phyloP scores from a whole-genome alignment of 2,329 filamentous ascomycete genomes.

The Emergomyces orientalis region DNA sequence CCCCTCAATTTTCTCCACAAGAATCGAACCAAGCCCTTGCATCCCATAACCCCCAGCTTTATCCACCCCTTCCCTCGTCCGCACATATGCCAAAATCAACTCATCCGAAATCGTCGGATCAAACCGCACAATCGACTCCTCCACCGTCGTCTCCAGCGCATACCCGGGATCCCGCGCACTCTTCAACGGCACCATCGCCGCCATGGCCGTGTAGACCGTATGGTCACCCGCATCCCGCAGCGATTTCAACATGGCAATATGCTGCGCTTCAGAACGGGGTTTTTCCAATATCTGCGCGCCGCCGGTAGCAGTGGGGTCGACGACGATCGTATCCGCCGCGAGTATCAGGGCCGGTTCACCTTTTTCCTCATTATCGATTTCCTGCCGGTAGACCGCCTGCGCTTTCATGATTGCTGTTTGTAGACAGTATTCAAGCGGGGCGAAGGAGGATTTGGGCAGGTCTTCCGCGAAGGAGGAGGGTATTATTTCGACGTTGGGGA shows the following conservation, averaged over 20 bases:
- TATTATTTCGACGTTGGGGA: conserved; percentile 71
- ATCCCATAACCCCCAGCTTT: conserved; percentile 95
- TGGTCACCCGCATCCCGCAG: conserved; percentile 69
- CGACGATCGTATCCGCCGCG: conserved; percentile 83
- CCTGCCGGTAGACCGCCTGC: conserved; percentile 57
- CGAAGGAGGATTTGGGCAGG: conserved; percentile 62
- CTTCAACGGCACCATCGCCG: conserved; percentile 69
- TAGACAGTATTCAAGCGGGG: conserved; percentile 83
- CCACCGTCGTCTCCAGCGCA: conserved; percentile 66
- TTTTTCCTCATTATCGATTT: conserved; percentile 46
- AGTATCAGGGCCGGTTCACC: conserved; percentile 78
- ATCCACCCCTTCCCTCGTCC: conserved; percentile 81
- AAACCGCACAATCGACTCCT: conserved; percentile 89
- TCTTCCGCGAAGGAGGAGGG: conserved; percentile 80
- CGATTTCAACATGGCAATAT: conserved; percentile 72
- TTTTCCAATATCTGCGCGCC: conserved; percentile 80
- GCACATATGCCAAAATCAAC: conserved; percentile 58
- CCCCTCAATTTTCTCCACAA: conserved; percentile 84
- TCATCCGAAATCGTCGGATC: conserved; percentile 67
- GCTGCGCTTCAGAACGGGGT: conserved; percentile 69
- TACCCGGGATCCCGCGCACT: conserved; percentile 81
- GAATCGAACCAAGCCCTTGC: conserved; percentile 75
- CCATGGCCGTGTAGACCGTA: conserved; percentile 78
- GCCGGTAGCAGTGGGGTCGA: conserved; percentile 45
- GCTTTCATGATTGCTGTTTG: conserved; percentile 79